phyloP scores from a whole-genome alignment of 2,329 filamentous ascomycete genomes.

The Pyricularia sp. region DNA sequence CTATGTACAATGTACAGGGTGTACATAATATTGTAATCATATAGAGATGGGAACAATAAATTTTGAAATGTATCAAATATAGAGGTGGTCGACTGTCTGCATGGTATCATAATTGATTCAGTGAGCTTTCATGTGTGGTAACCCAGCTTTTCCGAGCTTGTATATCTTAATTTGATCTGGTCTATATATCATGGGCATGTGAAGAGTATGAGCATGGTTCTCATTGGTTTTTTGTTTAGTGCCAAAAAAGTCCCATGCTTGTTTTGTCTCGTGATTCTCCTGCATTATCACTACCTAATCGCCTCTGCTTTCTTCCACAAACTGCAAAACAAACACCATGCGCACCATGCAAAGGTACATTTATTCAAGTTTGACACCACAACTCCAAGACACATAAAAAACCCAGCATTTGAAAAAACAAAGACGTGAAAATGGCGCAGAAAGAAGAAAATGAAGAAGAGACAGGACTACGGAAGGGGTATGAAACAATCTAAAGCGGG shows the following conservation, averaged over 20 bases:
- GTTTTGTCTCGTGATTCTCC: not conserved
- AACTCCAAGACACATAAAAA: not conserved
- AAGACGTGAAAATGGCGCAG: not conserved
- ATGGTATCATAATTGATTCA: not conserved
- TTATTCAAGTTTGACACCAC: not conserved
- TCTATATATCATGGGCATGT: not conserved
- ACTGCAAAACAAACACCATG: not conserved
- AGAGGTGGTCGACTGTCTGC: not conserved
- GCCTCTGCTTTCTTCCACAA: not conserved
- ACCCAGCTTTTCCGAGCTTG: no score
- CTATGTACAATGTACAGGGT: not conserved
- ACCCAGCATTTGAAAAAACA: not conserved
- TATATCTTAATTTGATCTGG: not conserved
- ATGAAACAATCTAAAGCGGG: not conserved
- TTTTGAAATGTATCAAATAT: not conserved
- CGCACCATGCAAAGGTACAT: not conserved
- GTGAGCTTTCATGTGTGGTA: not conserved
- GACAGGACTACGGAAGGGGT: not conserved
- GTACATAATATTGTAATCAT: slow-evolving; percentile 1
- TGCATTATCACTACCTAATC: not conserved
- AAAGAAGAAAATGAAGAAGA: not conserved
- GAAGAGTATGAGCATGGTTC: not conserved
- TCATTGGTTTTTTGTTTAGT: not conserved
- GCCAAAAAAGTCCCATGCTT: not conserved
- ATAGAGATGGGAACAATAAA: not conserved